Percentiles rank a stretch among this genome's conserved stretches.
Evolutionary conservation across 768 basidiomycete species (phyloP).

Genomic region (Psilocybe azurescens): DNA sequence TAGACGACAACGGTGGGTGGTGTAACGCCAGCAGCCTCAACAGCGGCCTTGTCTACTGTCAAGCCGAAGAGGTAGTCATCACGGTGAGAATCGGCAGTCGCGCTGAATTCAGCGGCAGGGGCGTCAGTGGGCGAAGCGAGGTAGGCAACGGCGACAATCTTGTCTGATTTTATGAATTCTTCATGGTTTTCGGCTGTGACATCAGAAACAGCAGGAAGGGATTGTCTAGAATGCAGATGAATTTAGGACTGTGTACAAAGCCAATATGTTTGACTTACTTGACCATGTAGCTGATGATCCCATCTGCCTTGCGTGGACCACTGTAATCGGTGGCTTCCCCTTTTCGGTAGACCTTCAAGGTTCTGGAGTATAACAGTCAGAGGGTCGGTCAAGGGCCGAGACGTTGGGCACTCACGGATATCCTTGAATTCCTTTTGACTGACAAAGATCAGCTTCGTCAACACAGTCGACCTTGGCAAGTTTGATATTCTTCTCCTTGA

Average conservation of each 20-base stretch:
- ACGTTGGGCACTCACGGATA: constrained; percentile 79
- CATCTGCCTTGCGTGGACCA: constrained; percentile 93
- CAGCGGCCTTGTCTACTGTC: constrained; percentile 71
- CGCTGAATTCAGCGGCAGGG: constrained; percentile 76
- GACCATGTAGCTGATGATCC: constrained; percentile 95
- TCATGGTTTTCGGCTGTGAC: constrained; percentile 78
- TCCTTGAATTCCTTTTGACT: constrained; percentile 84
- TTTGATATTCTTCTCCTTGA: constrained; percentile 90
- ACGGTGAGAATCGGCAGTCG: constrained; percentile 84
- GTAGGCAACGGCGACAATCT: constrained; percentile 89
- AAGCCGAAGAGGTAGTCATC: constrained; percentile 95
- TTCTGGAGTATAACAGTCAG: constrained; percentile 48
- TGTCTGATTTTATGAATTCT: constrained; percentile 89
- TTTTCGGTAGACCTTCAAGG: constrained; percentile 90
- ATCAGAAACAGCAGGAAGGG: constrained; percentile 89
- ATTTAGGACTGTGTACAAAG: neutral
- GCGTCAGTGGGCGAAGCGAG: constrained; percentile 72
- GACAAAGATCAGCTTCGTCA: constrained; percentile 90
- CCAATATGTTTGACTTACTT: constrained; percentile 62
- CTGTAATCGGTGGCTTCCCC: constrained; percentile 81
- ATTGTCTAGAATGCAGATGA: constrained; percentile 59
- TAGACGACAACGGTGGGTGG: constrained; percentile 91
- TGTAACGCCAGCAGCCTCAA: constrained; percentile 72
- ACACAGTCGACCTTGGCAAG: constrained; percentile 98
- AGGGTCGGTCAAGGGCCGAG: neutral